Percentiles rank a stretch among this genome's conserved stretches.
These are phyloP conservation scores for Penicillium alfredii DNA, from an alignment of 495 filamentous ascomycete genomes.

Conservation along the genomic window DNA sequence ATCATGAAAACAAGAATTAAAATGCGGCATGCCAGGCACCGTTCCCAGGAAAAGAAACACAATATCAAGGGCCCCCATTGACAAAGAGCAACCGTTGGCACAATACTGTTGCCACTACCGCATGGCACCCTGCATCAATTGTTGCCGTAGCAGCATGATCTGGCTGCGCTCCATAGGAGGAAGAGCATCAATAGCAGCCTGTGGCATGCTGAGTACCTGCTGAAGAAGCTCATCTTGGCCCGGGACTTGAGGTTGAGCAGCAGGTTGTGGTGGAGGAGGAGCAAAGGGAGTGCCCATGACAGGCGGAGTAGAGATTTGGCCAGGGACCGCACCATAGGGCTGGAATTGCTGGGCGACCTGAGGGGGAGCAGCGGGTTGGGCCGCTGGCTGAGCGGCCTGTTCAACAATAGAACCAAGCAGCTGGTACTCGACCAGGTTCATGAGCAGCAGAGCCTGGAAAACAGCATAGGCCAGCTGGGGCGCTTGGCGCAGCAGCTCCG, in stretches of 20 bases:
- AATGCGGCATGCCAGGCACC: no score
- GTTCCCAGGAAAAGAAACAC: background rate
- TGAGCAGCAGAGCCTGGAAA: conserved; percentile 88
- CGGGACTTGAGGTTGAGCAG: conserved; percentile 40
- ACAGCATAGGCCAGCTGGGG: conserved; percentile 94
- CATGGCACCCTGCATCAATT: conserved; percentile 45
- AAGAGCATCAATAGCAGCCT: conserved; percentile 67
- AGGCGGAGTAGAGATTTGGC: conserved; percentile 51
- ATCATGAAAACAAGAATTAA: no score
- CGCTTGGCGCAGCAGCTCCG: conserved; percentile 79
- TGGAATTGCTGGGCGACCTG: conserved; percentile 32
- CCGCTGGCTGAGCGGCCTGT: conserved; percentile 39
- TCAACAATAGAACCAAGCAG: conserved; percentile 54
- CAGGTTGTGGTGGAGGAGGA: conserved; percentile 36
- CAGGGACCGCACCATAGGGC: conserved; percentile 30
- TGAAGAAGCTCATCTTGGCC: conserved; percentile 63
- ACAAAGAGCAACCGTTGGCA: no score
- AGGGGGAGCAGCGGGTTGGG: conserved; percentile 28
- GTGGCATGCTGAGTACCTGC: conserved; percentile 69
- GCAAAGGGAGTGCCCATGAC: conserved; percentile 53
- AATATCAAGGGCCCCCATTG: background rate
- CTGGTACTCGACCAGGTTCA: conserved; percentile 78
- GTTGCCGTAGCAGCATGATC: conserved; percentile 62
- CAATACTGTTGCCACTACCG: conserved; percentile 29
- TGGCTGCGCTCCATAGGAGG: conserved; percentile 68